Percentiles rank a stretch among this genome's conserved stretches.
Evolutionary conservation across 768 basidiomycete genomes (phyloP).

Genomic region (Lentinus brumalis): DNA sequence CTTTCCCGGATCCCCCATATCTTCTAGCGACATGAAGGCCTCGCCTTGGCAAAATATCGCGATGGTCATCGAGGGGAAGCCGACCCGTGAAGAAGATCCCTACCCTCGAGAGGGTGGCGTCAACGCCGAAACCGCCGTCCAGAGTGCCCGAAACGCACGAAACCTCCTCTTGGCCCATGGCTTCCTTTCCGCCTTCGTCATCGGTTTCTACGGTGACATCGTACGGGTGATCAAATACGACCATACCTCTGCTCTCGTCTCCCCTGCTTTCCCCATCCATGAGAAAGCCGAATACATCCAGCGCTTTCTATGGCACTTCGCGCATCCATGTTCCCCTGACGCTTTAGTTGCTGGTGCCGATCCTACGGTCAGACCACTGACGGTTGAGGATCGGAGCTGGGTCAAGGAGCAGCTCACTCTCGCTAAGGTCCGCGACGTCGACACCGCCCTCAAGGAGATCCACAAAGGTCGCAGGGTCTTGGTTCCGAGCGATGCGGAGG

Average conservation of each 20-base stretch:
- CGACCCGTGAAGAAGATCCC: not conserved
- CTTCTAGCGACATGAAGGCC: not conserved
- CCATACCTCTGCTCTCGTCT: slow-evolving; percentile 7
- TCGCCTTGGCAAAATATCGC: not conserved
- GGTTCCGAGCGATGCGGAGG: not conserved
- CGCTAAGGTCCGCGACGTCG: not conserved
- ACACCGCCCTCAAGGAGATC: not conserved
- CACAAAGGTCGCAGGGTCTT: slow-evolving; percentile 5
- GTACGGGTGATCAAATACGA: slow-evolving; percentile 14
- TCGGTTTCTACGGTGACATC: slow-evolving; percentile 16
- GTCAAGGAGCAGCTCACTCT: not conserved
- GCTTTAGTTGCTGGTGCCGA: slow-evolving; percentile 8
- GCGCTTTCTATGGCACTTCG: slow-evolving; percentile 16
- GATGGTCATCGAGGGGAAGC: not conserved
- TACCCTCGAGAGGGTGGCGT: not conserved
- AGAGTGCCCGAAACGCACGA: slow-evolving; percentile 6
- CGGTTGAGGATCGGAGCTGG: not conserved
- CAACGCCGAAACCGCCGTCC: not conserved
- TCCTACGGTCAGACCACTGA: not conserved
- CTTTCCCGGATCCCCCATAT: not conserved
- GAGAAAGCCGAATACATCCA: not conserved
- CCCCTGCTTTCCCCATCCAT: not conserved
- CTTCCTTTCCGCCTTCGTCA: slow-evolving; percentile 7
- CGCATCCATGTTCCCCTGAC: slow-evolving; percentile 1
- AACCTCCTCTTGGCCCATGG: slow-evolving; percentile 12